Percentiles rank a stretch among this genome's conserved stretches.
phyloP scores from a whole-genome alignment of 306 rosid genomes.

The Crataegus laevigata region DNA sequence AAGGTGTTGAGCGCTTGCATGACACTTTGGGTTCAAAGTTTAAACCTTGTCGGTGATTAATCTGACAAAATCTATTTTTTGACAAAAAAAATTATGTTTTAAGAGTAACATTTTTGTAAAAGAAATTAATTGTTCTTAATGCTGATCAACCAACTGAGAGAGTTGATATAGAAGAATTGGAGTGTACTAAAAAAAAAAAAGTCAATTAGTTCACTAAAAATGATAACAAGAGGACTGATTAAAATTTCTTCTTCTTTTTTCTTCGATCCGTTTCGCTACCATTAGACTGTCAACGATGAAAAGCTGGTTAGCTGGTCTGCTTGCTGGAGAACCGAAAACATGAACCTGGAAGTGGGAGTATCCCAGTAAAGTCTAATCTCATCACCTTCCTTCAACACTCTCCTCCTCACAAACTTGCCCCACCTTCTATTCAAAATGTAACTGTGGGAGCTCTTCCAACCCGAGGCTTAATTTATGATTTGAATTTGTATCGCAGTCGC shows the following conservation, averaged over 20 bases:
- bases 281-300: neutral
- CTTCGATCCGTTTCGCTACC: neutral
- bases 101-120: too few relatives aligned
- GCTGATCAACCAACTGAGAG: neutral
- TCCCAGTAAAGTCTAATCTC: neutral
- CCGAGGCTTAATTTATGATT: neutral
- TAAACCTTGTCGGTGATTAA: too few relatives aligned
- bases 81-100: too few relatives aligned
- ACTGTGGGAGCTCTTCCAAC: neutral
- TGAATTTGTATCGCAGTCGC: neutral
- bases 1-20: too few relatives aligned
- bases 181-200: neutral
- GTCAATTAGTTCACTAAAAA: neutral
- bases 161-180: neutral
- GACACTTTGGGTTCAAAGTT: too few relatives aligned
- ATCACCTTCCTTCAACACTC: neutral
- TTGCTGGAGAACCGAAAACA: neutral
- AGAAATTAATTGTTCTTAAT: neutral
- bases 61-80: too few relatives aligned
- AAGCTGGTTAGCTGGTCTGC: neutral
- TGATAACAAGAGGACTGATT: neutral
- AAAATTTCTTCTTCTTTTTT: neutral
- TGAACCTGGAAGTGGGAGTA: neutral
- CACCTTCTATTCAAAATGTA: neutral
- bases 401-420: neutral